phyloP scores from a whole-genome alignment of 1,284 basidiomycete genomes.

The Rhizoctonia solani region DNA sequence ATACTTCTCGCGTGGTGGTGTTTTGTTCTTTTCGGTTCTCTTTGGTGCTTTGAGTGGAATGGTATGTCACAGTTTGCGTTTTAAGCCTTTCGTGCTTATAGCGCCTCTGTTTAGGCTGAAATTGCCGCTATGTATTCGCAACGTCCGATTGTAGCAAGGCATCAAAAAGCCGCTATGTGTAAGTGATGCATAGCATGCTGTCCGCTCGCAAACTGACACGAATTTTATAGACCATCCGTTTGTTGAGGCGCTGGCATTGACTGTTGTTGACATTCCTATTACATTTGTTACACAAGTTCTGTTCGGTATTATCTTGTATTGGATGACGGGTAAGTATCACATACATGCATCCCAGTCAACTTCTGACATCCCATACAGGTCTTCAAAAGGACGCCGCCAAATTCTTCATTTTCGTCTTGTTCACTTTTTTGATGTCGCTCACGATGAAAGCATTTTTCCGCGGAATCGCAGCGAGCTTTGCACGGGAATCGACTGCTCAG shows the following conservation, averaged over 20 bases:
- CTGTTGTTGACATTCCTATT: slow-evolving; percentile 72
- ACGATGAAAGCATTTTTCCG: slow-evolving; percentile 68
- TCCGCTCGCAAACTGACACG: too few relatives aligned
- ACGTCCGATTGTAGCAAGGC: slow-evolving; percentile 70
- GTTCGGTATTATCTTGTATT: slow-evolving; percentile 65
- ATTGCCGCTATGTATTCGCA: slow-evolving; percentile 73
- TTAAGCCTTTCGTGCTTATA: neutral
- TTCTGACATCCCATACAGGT: slow-evolving; percentile 36
- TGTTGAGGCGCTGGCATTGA: slow-evolving; percentile 67
- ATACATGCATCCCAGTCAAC: too few relatives aligned
- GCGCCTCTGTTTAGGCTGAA: slow-evolving; percentile 52
- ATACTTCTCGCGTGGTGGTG: slow-evolving; percentile 80
- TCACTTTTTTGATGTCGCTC: slow-evolving; percentile 59
- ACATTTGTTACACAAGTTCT: slow-evolving; percentile 55
- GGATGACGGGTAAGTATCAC: slow-evolving; percentile 54
- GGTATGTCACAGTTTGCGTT: slow-evolving; percentile 7
- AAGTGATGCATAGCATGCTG: too few relatives aligned
- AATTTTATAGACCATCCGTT: slow-evolving; percentile 58
- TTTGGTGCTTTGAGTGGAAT: slow-evolving; percentile 53
- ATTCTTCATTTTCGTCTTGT: slow-evolving; percentile 70
- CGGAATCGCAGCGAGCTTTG: slow-evolving; percentile 54
- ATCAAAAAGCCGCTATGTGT: slow-evolving; percentile 60
- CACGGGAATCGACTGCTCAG: slow-evolving; percentile 54
- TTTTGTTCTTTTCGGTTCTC: slow-evolving; percentile 51
- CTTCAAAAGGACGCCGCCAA: slow-evolving; percentile 48